Base-by-base conservation (phyloP, 2,329 filamentous ascomycete genomes). In the Xylariales sp. region DNA sequence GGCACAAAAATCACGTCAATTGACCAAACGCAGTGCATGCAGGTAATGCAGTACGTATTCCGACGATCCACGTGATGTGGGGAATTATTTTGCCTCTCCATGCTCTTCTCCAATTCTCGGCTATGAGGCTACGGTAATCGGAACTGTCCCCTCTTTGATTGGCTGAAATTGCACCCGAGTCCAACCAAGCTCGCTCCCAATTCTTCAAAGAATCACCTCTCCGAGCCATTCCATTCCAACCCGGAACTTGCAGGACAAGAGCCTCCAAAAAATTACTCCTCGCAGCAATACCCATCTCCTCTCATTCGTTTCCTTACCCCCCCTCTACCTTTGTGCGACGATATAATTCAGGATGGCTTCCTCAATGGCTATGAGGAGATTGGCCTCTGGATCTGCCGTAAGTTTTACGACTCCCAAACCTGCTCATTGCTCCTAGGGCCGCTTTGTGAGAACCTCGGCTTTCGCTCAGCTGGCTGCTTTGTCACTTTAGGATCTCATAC, bases 281-380 rank as follows among this genome's bases (percentile, higher is more conserved):
- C 30, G 37, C 16, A 31, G 33, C 32, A 19, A 17, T 30, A 17
- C 16, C n/a, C 28, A 29, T 32, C 33, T 39, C 40, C 32, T 17
- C 32, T 33, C 14, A 14, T 25, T 37, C 36, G 33, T 33, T 31
- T 41, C 37, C 40, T 40, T n/a, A 31, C 25, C 15, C 29, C 27
- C 21, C 30, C 28, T 33, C 33, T 25, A 10, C 18, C 29, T 30
- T 25, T 25, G 15, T 19, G 25, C 27, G 23, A 31, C 16, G 15
- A 17, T 33, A 38, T 14, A 37, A 45, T 47, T 27, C 39, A 59
- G 48, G 54, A 81, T 75, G 69, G 76, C 78, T 64, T 78, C 77
- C 61, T 76, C 75, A 66, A 78, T 81, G 69, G 75, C 76, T 59
- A 67, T 80, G 72, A 76, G 77, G 64, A 75, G 74, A 62, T 63